Percentiles rank a stretch among this genome's conserved stretches.
These are phyloP conservation scores for Penicillium herquei DNA, from an alignment of 495 filamentous ascomycete species.

Conservation along the genomic window DNA sequence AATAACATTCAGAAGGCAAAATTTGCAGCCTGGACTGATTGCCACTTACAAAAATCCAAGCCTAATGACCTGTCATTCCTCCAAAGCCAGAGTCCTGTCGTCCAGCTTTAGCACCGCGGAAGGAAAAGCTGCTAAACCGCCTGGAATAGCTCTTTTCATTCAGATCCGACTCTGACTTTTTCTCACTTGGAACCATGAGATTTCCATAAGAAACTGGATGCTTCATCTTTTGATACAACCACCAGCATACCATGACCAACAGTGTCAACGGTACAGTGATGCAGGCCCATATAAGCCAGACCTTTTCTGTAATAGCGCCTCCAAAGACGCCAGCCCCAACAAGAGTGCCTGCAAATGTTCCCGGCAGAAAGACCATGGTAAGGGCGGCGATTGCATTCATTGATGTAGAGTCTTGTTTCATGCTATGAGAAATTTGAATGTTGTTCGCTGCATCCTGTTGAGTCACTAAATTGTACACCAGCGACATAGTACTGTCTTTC, in stretches of 20 bases:
- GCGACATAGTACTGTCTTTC: conserved; percentile 12
- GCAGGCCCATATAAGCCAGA: conserved; percentile 6
- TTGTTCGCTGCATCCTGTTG: conserved; percentile 16
- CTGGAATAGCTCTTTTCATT: not conserved
- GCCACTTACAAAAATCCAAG: too few species aligned
- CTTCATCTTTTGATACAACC: conserved; percentile 5
- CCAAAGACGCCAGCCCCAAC: conserved; percentile 10
- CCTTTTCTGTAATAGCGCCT: not conserved
- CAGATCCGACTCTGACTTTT: not conserved
- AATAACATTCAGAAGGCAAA: too few species aligned
- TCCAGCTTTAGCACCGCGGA: not conserved
- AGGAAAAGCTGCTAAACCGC: not conserved
- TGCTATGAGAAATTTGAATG: conserved; percentile 37
- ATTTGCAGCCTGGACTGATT: too few species aligned
- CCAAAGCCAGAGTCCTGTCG: too few species aligned
- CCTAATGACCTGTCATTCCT: too few species aligned
- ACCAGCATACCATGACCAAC: conserved; percentile 12
- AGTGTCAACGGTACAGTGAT: conserved; percentile 10
- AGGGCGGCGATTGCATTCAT: conserved; percentile 55
- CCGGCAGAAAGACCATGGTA: conserved; percentile 55
- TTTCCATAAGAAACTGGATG: not conserved
- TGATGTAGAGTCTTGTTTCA: conserved; percentile 43
- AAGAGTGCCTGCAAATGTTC: conserved; percentile 35
- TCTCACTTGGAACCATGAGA: not conserved
- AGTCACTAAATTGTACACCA: conserved; percentile 16